Evolutionary conservation across 306 rosid species (phyloP).

Genomic region (Geum urbanum): DNA sequence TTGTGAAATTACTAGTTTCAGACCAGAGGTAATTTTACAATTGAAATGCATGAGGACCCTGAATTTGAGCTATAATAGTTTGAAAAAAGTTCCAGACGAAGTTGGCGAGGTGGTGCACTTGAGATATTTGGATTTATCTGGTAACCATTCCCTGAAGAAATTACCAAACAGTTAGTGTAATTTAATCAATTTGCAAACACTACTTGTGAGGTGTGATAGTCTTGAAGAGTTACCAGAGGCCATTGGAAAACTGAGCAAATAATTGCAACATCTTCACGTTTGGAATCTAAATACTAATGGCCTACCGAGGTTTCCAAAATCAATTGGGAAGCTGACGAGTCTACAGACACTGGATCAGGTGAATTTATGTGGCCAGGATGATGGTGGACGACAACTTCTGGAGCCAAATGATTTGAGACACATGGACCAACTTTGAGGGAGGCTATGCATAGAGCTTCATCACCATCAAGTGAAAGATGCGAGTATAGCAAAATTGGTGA

Average conservation of each 20-base stretch:
- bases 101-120: slow-evolving; percentile 9
- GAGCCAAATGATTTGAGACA: not conserved
- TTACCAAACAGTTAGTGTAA: not conserved
- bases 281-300: not conserved
- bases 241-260: not conserved
- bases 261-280: slow-evolving; percentile 4
- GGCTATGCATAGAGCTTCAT: not conserved
- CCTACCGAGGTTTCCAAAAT: not conserved
- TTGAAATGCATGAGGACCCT: not conserved
- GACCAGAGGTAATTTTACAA: not conserved
- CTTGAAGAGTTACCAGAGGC: not conserved
- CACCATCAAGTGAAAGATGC: not conserved
- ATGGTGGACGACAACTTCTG: not conserved
- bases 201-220: fast-evolving
- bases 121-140: not conserved
- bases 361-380: not conserved
- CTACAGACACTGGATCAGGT: not conserved
- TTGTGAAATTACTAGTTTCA: fast-evolving
- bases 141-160: fast-evolving
- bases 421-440: not conserved
- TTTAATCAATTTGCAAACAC: slow-evolving; percentile 3
- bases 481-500: not conserved
- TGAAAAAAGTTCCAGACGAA: not conserved
- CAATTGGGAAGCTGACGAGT: not conserved
- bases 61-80: not conserved